Conservation (phyloP, 2,329 filamentous ascomycete species). For the Teratosphaeria nubilosa region DNA sequence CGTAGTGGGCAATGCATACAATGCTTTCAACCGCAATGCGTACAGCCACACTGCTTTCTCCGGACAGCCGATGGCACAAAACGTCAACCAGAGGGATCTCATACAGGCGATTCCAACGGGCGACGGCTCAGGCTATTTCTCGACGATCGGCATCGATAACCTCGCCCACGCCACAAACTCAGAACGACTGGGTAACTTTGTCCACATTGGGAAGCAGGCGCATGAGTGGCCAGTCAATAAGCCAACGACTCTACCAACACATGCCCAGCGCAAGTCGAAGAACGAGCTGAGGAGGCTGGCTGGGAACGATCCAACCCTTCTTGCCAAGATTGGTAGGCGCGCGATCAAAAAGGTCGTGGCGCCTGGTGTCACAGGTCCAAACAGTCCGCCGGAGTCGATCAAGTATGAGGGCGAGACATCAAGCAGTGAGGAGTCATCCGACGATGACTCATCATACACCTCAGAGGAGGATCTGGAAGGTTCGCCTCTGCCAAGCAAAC, state of each 20-base stretch:
- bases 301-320: constrained; percentile 31
- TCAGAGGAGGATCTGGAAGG: constrained; percentile 44
- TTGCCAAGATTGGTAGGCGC: constrained; percentile 29
- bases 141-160: constrained; percentile 31
- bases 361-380: not conserved
- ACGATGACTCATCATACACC: constrained; percentile 43
- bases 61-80: not conserved
- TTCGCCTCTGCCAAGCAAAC: constrained; percentile 43
- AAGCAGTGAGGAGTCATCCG: constrained; percentile 34
- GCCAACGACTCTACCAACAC: constrained; percentile 34
- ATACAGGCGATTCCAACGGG: constrained; percentile 20
- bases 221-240: constrained; percentile 35
- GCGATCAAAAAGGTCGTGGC: constrained; percentile 17
- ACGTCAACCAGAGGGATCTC: constrained; percentile 18
- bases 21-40: constrained; percentile 1
- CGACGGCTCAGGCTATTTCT: constrained; percentile 28
- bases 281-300: constrained; percentile 36
- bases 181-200: constrained; percentile 32
- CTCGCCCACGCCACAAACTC: constrained; percentile 36
- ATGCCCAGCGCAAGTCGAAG: constrained; percentile 34
- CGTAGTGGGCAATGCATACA: constrained; percentile 7
- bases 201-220: constrained; percentile 33
- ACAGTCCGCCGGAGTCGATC: constrained; percentile 6
- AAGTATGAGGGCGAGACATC: constrained; percentile 32
- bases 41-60: not conserved